These are phyloP conservation scores for Penicillium alfredii DNA, from an alignment of 495 filamentous ascomycete genomes.

Conservation along the genomic window DNA sequence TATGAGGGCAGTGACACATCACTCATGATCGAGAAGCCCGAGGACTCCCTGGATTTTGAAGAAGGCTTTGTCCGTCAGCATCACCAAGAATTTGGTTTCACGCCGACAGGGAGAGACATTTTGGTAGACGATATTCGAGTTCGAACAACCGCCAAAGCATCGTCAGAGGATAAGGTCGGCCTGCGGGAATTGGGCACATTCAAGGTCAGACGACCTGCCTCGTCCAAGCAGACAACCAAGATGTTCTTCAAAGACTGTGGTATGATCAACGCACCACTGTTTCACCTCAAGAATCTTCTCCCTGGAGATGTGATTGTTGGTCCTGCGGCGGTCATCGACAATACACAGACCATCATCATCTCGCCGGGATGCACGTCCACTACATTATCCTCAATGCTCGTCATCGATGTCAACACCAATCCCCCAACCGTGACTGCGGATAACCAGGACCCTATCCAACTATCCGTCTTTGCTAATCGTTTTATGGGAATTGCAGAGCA, in stretches of 20 bases:
- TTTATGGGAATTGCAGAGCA: slow-evolving; percentile 41
- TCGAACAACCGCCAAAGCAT: slow-evolving; percentile 2
- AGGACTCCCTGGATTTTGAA: slow-evolving; percentile 6
- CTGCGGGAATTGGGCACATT: background rate
- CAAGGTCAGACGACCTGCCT: background rate
- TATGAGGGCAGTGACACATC: slow-evolving; percentile 85
- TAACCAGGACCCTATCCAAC: slow-evolving; percentile 64
- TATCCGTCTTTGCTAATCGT: slow-evolving; percentile 83
- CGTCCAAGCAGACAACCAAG: slow-evolving; percentile 1
- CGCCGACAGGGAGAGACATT: slow-evolving; percentile 51
- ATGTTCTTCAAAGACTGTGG: slow-evolving; percentile 51
- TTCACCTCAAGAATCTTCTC: slow-evolving; percentile 63
- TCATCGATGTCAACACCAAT: slow-evolving; percentile 58
- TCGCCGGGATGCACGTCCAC: slow-evolving; percentile 57
- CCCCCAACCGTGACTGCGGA: slow-evolving; percentile 58
- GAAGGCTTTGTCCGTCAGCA: slow-evolving; percentile 65
- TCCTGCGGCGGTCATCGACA: slow-evolving; percentile 84
- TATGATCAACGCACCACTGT: slow-evolving; percentile 67
- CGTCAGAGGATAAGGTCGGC: background rate
- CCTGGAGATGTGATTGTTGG: slow-evolving; percentile 67
- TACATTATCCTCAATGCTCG: slow-evolving; percentile 60
- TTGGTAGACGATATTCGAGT: slow-evolving; percentile 32
- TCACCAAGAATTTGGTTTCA: slow-evolving; percentile 84
- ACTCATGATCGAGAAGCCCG: slow-evolving; percentile 65
- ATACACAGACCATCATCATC: slow-evolving; percentile 90